Percentiles rank a stretch among this genome's conserved stretches.
Conservation (phyloP, 768 basidiomycete species). For the Baorangia bicolor region DNA sequence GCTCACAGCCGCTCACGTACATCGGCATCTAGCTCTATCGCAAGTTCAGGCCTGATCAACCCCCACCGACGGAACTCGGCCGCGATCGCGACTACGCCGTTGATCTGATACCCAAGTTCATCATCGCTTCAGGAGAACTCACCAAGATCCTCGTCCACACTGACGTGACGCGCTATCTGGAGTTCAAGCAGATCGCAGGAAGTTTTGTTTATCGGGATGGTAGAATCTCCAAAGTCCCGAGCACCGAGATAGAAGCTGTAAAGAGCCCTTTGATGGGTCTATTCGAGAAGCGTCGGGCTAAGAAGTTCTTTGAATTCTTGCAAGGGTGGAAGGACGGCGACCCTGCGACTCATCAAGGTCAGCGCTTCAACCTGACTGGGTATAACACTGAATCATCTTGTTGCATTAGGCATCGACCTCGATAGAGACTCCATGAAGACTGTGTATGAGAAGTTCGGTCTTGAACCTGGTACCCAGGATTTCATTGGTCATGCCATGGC, state of each 20-base stretch:
- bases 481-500: constrained; percentile 99
- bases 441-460: constrained; percentile 95
- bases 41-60: constrained; percentile 82
- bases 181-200: constrained; percentile 99
- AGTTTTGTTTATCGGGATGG: constrained; percentile 98
- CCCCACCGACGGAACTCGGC: constrained; percentile 81
- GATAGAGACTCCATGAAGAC: constrained; percentile 91
- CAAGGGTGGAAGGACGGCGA: constrained; percentile 96
- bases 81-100: constrained; percentile 98
- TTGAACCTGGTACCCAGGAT: constrained; percentile 97
- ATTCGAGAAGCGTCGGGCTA: constrained; percentile 96
- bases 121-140: constrained; percentile 96
- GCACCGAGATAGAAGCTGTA: constrained; percentile 96
- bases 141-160: constrained; percentile 98
- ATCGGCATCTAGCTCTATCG: constrained; percentile 74
- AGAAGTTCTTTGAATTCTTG: constrained; percentile 97
- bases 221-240: constrained; percentile 95
- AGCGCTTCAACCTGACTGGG: constrained; percentile 11
- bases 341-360: constrained; percentile 95
- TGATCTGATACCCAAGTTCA: constrained; percentile 98
- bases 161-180: constrained; percentile 96
- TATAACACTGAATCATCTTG: not conserved
- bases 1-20: constrained; percentile 15
- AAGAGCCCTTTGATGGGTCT: constrained; percentile 96
- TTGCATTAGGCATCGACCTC: constrained; percentile 69